A percentile compares a stretch with the other conserved stretches of the same genome.
phyloP scores from a whole-genome alignment of 345 rosid genomes.

The Syzygium aqueum region DNA sequence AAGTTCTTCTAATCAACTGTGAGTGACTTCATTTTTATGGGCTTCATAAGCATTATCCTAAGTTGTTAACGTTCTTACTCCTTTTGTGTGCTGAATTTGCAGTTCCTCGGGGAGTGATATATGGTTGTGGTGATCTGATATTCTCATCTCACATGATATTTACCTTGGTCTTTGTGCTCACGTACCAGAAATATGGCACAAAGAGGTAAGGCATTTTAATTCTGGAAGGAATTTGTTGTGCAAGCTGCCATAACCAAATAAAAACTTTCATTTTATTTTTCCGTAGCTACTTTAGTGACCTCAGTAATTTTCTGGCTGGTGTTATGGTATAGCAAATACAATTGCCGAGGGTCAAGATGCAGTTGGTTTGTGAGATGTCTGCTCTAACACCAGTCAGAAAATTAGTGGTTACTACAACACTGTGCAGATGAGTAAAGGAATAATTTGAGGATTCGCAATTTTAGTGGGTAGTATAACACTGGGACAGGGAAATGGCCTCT shows the following conservation, averaged over 20 bases:
- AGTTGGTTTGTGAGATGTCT: neutral
- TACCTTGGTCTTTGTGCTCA: conserved; percentile 80
- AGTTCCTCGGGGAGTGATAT: conserved; percentile 89
- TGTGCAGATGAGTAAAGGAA: neutral
- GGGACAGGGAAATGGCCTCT: neutral
- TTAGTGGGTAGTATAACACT: neutral
- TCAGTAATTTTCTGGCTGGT: neutral
- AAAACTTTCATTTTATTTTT: neutral
- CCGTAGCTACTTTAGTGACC: neutral
- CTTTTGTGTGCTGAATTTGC: conserved; percentile 10
- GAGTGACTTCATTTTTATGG: conserved; percentile 12
- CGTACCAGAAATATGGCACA: conserved; percentile 94
- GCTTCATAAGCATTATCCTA: neutral
- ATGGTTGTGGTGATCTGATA: conserved; percentile 97
- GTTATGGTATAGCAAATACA: neutral
- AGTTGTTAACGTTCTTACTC: neutral
- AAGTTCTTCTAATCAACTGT: conserved; percentile 77
- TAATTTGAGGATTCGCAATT: neutral
- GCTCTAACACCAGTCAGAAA: neutral
- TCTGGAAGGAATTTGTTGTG: neutral
- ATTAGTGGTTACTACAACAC: neutral
- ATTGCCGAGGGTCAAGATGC: neutral
- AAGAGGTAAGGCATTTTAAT: conserved; percentile 42
- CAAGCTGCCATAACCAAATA: neutral
- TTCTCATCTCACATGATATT: conserved; percentile 99